These are phyloP conservation scores for Aureobasidium sp. DNA, from an alignment of 2,329 filamentous ascomycete species.

Conservation along the genomic window DNA sequence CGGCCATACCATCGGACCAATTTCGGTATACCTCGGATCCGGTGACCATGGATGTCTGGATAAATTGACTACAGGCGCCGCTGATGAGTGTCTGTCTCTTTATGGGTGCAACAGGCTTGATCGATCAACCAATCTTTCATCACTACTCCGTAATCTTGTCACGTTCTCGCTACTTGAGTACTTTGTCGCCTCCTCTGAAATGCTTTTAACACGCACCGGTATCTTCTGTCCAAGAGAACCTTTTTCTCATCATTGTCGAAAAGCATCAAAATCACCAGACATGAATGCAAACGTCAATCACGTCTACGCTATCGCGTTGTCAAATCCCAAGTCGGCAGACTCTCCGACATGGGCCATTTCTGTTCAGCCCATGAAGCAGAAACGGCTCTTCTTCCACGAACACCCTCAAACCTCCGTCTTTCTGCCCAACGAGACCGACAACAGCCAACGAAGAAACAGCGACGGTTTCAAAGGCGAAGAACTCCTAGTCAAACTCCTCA, in stretches of 20 bases:
- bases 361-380: conserved; percentile 6
- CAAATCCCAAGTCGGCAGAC: background rate
- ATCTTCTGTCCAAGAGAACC: conserved; percentile 5
- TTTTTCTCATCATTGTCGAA: background rate
- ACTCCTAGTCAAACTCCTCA: conserved; percentile 6
- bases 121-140: background rate
- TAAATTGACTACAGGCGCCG: conserved; percentile 4
- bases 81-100: background rate
- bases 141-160: background rate
- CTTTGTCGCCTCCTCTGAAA: background rate
- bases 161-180: background rate
- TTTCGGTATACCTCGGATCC: background rate
- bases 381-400: conserved; percentile 6
- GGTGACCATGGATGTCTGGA: background rate
- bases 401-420: conserved; percentile 6
- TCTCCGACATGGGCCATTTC: conserved; percentile 4
- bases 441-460: background rate
- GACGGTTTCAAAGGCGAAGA: conserved; percentile 2
- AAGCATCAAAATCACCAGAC: background rate
- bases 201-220: conserved; percentile 3
- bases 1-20: background rate
- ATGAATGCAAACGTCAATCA: background rate
- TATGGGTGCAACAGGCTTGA: background rate
- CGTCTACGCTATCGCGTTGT: conserved; percentile 5
- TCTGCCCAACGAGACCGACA: background rate